These are phyloP conservation scores for Crucihimalaya himalaica DNA, from an alignment of 345 rosid genomes.

Conservation along the genomic window DNA sequence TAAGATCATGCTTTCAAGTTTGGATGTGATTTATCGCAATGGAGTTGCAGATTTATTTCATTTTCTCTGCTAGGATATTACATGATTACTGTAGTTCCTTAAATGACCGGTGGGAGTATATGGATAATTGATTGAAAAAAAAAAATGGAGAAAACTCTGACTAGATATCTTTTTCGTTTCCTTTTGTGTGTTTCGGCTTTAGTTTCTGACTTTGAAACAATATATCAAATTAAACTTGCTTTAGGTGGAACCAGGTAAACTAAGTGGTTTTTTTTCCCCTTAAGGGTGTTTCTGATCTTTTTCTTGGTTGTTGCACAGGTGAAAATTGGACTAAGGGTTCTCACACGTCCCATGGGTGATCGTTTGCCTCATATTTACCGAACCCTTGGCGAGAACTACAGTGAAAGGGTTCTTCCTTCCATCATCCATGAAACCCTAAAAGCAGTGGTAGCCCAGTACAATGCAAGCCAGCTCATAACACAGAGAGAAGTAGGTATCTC, in stretches of 20 bases:
- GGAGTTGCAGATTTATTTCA: not conserved
- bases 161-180: too few relatives aligned
- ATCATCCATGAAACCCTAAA: constrained; percentile 89
- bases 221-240: not conserved
- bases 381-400: constrained; percentile 78
- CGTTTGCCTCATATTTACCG: constrained; percentile 78
- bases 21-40: constrained; percentile 3
- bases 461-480: constrained; percentile 95
- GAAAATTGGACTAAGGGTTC: constrained; percentile 91
- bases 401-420: constrained; percentile 89
- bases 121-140: not conserved
- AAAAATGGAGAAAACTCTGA: not conserved
- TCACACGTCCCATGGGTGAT: constrained; percentile 79
- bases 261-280: not conserved
- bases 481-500: constrained; percentile 71
- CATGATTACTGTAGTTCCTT: not conserved
- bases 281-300: not conserved
- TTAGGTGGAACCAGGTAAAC: not conserved
- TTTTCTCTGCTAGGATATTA: not conserved
- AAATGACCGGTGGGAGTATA: not conserved
- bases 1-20: not conserved
- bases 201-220: not conserved
- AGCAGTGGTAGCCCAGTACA: constrained; percentile 94
- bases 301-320: constrained; percentile 52
- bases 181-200: too few relatives aligned